Base-by-base conservation (phyloP, 176 grass and related monocot genomes). In the Musa itinerans region DNA sequence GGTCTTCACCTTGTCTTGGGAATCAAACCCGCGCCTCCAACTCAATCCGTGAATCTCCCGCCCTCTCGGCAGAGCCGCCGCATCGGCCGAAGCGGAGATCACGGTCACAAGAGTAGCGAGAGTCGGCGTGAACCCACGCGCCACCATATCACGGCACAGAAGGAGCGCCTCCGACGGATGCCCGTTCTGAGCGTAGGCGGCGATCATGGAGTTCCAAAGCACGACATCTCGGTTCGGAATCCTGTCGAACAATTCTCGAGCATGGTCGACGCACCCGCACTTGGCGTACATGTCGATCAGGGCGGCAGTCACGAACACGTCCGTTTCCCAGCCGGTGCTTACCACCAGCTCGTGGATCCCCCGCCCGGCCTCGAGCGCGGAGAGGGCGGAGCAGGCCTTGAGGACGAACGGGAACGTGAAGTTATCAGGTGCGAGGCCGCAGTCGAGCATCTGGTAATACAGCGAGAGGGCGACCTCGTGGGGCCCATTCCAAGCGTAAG, bases 281-380 rank as follows among this genome's bases (percentile, higher is more conserved):
- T 96, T 96, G 24, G 92, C 86, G 2, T 89, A 92, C 88, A 96
- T 89, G 77, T 92, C 82, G 17, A 96, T 50, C 25, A 96, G 70
- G 6, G 75, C 66, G 0, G 87, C 65, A 2, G 83, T 72, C 21
- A 90, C 84, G 6, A 84, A 96, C 16, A 92, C 79, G 51, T 96
- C 89, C 0, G 61, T 29, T 0, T n/a, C 76, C 87, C 85, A 88
- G 9, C 43, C 63, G 4, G 58, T 86, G 69, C 56, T 57, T 29
- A 50, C 19, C 16, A 82, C 85, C 6, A 65, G 72, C 24, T 82
- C 20, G 21, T 92, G 89, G 68, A 96, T 78, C 53, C 86, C 78
- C 69, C 69, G 79, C 14, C 83, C 87, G 0, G 73, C 26, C 54
- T 63, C 34, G 10, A 92, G 49, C 78, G 83, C 83, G 43, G 82